These are phyloP conservation scores for Backusella tuberculispora DNA, from an alignment of 192 early-diverging fungal species.

Conservation along the genomic window DNA sequence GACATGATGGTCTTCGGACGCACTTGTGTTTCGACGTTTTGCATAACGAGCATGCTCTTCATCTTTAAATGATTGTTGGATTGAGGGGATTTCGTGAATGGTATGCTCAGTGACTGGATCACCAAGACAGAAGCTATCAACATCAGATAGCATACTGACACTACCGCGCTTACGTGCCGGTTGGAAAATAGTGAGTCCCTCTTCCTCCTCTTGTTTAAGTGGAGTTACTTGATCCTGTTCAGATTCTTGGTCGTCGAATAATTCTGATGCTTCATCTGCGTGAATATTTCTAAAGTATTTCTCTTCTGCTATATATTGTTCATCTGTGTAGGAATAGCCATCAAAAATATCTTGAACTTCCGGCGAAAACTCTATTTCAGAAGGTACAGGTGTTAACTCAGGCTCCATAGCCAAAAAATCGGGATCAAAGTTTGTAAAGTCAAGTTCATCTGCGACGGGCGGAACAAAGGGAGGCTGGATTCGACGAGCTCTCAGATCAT, in stretches of 20 bases:
- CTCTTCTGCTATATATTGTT: conserved; percentile 2
- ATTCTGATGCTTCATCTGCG: neutral
- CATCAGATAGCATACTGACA: conserved; percentile 40
- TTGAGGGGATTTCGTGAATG: neutral
- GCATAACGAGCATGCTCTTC: conserved; percentile 14
- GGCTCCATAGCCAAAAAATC: conserved; percentile 55
- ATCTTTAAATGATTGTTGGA: conserved; percentile 12
- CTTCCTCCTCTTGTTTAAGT: neutral
- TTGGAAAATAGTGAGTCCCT: conserved; percentile 14
- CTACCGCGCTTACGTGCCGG: conserved; percentile 39
- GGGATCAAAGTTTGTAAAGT: conserved; percentile 61
- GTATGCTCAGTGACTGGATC: neutral
- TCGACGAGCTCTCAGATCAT: conserved; percentile 61
- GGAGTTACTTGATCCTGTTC: neutral
- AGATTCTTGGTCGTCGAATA: conserved; percentile 38
- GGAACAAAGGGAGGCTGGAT: conserved; percentile 72
- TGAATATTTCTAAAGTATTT: neutral
- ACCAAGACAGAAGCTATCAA: conserved; percentile 27
- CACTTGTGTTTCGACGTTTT: conserved; percentile 26
- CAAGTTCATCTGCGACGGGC: conserved; percentile 44
- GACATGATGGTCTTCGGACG: conserved; percentile 11
- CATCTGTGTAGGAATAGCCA: conserved; percentile 40
- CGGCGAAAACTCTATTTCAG: conserved; percentile 29
- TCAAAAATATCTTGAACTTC: conserved; percentile 45
- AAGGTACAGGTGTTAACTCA: conserved; percentile 38